A percentile compares a stretch with the other conserved stretches of the same genome.
phyloP scores from a whole-genome alignment of 2,329 filamentous ascomycete species.

The Botrytis galanthina region DNA sequence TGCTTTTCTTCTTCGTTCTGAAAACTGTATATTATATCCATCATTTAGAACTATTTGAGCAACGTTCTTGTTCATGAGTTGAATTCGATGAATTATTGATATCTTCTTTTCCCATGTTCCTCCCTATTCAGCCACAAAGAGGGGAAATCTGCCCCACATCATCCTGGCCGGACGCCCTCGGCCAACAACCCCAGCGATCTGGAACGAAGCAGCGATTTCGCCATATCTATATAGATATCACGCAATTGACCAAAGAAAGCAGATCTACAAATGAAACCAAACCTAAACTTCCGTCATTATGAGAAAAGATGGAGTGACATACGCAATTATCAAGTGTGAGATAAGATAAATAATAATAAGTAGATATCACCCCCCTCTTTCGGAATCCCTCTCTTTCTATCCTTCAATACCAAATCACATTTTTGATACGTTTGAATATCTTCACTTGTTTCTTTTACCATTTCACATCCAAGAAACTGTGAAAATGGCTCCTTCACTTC shows the following conservation, averaged over 20 bases:
- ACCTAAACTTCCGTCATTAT: neutral
- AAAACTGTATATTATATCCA: neutral
- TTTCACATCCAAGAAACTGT: neutral
- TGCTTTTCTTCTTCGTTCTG: neutral
- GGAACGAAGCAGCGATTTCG: slow-evolving; percentile 1
- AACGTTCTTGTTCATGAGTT: neutral
- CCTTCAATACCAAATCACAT: neutral
- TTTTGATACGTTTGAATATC: slow-evolving; percentile 2
- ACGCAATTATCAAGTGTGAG: neutral
- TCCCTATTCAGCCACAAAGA: neutral
- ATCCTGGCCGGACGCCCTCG: neutral
- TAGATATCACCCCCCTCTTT: neutral
- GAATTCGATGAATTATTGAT: neutral
- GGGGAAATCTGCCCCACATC: slow-evolving; percentile 1
- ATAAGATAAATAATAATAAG: slow-evolving; percentile 4
- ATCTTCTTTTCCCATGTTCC: neutral
- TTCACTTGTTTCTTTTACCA: neutral
- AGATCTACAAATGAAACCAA: slow-evolving; percentile 15
- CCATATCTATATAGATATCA: slow-evolving; percentile 17
- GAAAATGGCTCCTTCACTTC: slow-evolving; percentile 29
- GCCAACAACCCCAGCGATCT: slow-evolving; percentile 3
- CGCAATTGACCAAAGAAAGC: slow-evolving; percentile 16
- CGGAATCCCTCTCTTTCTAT: neutral
- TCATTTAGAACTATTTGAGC: neutral
- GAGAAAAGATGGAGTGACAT: neutral